phyloP scores from a whole-genome alignment of 75 land plant species.

The Isoetes taiwanensis region DNA sequence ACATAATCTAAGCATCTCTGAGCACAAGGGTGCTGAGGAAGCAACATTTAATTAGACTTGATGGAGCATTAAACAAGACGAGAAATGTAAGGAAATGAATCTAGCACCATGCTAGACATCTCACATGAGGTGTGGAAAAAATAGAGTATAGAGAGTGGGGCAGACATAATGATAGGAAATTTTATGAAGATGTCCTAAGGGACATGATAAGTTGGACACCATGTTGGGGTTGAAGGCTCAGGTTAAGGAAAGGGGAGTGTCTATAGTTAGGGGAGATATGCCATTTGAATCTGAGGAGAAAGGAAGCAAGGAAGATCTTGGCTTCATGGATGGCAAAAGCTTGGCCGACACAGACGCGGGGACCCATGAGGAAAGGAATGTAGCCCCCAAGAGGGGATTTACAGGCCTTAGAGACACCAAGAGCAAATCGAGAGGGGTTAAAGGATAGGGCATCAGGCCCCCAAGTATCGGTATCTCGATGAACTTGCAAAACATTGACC shows the following conservation, averaged over 20 bases:
- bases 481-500: neutral
- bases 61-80: no score
- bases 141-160: no score
- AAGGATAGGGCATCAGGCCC: neutral
- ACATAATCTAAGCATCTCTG: no score
- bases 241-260: slow-evolving; percentile 3
- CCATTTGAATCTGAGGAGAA: neutral
- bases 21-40: no score
- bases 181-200: no score
- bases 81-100: no score
- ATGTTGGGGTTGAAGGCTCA: no score
- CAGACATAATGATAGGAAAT: no score
- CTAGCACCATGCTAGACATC: no score
- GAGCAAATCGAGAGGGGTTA: neutral
- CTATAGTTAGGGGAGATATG: slow-evolving; percentile 1
- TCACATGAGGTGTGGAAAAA: no score
- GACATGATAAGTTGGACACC: no score
- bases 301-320: neutral
- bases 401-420: slow-evolving; percentile 1
- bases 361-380: neutral
- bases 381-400: neutral
- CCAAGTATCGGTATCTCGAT: neutral
- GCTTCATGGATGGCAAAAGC: neutral
- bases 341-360: slow-evolving; percentile 4
- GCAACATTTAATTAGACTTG: no score